Base-by-base conservation (phyloP, 2,329 filamentous ascomycete species). In the Aureobasidium uvarum region DNA sequence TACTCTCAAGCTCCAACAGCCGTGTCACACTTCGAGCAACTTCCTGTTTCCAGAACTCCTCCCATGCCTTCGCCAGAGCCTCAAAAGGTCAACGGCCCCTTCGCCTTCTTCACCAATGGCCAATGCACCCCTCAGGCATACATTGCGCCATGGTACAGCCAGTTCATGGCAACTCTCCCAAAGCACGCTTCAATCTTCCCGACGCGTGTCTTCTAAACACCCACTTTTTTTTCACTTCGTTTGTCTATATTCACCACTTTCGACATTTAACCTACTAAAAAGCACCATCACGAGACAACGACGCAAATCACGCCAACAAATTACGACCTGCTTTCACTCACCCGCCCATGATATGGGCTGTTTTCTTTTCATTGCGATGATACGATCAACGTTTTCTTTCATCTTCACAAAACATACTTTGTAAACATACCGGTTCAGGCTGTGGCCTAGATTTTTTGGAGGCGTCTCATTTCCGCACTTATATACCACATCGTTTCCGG, bases 101-200 rank as follows among this genome's bases (percentile, higher is more conserved):
- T 58, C 55, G 45, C 64, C 33, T 52, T 58, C 45, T 58, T 56
- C 28, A 55, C 62, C 43, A 48, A 43, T 31, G 51, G 62, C 20
- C 59, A 60, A 38, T 68, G 67, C 41, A 65, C 65, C 43, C 65
- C 67, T 28, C 65, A 68, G 25, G 60, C 67, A 14, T 68, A 68
- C 55, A 59, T 65, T 58, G 59, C 65, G 11, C 59, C 67, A 43
- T 68, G 67, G 67, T 68, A 64, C 50, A 67, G 66, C 51, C 66
- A 66, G 28, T 66, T 68, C 62, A 66, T 68, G 46, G 62, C 67
- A 20, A 62, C 59, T 16, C 62, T 68, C 20, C 63, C 65, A 14
- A 68, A 68, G 58, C 67, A 68, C 62, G 67, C 67, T 48, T 67
- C 60, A 18, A 65, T 68, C 62, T 60, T 68, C 50, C 67, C 65